Base-by-base conservation (phyloP, 805 yeast genomes). In the Monosporozyma yasuniensis region DNA sequence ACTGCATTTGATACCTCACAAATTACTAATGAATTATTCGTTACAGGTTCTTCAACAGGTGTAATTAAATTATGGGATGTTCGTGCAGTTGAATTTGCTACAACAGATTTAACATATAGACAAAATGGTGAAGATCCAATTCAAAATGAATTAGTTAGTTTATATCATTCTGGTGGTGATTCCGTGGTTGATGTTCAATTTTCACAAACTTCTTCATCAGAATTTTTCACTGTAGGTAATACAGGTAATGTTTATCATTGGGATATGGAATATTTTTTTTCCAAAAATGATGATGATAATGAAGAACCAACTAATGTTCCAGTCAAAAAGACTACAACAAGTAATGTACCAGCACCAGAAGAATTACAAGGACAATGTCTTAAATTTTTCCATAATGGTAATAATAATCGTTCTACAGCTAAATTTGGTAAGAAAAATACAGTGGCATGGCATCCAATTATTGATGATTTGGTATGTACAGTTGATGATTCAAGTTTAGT, bases 211-310 rank as follows among this genome's bases (percentile, higher is more conserved):
- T 58, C 61, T 3, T 59, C 69, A 4, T 57, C 64, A 3, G 63
- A 63, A 47, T 59, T 65, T 43, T 39, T 64, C 16, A 58, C 68
- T 7, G 65, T 64, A 14, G 68, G 69, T 34, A 60, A 58, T 16
- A 54, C 61, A 8, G 69, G 68, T 23, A 63, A 63, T 42, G 62
- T 65, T 7, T 63, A 65, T 51, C 69, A 65, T 23, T 65, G 69
- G 69, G 65, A 64, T 49, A 48, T 63, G 35, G 74, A 71, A 52
- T 69, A 56, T 38, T 66, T 62, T 44, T 66, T 65, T 23, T 72
- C 73, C 27, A 76, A 70, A 28, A 75, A 72, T 28, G 75, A 67
- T 9, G 78, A 72, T 18, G 74, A 69, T 16, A 71, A 63, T 23
- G 75, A 68, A n/a, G 73, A 69, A 4, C 66, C 61, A 2, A 37